Percentiles rank a stretch among this genome's conserved stretches.
phyloP scores from a whole-genome alignment of 73 alveolate species.

The Stentor coeruleus region DNA sequence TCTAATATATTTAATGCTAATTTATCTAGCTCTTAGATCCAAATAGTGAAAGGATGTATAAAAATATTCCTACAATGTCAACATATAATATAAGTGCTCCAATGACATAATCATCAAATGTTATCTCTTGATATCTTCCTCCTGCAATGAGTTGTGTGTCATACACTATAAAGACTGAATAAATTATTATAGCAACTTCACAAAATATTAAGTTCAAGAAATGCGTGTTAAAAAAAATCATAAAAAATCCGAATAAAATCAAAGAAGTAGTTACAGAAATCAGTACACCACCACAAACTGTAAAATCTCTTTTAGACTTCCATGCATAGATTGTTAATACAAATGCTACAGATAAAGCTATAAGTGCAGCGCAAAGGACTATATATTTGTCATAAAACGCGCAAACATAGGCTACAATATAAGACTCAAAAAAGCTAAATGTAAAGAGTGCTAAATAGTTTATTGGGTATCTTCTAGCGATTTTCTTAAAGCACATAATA shows the following conservation, averaged over 20 bases:
- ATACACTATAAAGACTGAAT: constrained; percentile 40
- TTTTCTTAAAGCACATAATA: not conserved
- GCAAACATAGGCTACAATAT: constrained; percentile 24
- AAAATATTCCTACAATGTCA: constrained; percentile 44
- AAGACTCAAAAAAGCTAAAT: constrained; percentile 21
- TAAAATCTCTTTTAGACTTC: constrained; percentile 49
- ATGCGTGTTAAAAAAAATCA: constrained; percentile 30
- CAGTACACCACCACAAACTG: constrained; percentile 39
- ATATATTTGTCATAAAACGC: constrained; percentile 30
- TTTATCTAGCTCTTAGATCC: not conserved
- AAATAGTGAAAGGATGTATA: not conserved
- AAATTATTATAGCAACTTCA: constrained; percentile 33
- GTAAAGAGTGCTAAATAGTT: constrained; percentile 18
- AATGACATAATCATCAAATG: constrained; percentile 52
- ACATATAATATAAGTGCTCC: constrained; percentile 54
- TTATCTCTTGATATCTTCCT: constrained; percentile 38
- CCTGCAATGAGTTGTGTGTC: constrained; percentile 53
- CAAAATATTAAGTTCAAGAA: constrained; percentile 31
- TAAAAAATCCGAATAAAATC: constrained; percentile 41
- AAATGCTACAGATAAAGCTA: constrained; percentile 40
- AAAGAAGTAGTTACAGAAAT: constrained; percentile 26
- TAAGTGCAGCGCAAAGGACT: constrained; percentile 48
- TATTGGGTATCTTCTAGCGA: constrained; percentile 20
- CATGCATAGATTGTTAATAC: constrained; percentile 50
- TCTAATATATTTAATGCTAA: too few relatives aligned